Percentiles rank a stretch among this genome's conserved stretches.
These are phyloP conservation scores for Globisporangium ultimum DNA, from an alignment of 352 stramenopile species.

Conservation along the genomic window DNA sequence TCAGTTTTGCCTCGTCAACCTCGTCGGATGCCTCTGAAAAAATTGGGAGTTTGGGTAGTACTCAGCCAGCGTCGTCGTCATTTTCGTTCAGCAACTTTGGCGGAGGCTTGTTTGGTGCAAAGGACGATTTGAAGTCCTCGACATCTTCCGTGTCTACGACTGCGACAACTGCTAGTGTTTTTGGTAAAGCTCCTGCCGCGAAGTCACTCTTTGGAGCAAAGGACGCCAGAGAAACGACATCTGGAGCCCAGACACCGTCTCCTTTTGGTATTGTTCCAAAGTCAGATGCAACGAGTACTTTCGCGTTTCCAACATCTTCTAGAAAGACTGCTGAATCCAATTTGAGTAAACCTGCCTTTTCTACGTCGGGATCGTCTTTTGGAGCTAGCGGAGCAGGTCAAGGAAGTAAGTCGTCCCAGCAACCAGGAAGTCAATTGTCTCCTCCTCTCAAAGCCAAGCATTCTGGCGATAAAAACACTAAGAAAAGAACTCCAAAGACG, in stretches of 20 bases:
- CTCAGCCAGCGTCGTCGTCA: constrained; percentile 1
- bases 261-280: constrained; percentile 29
- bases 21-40: neutral
- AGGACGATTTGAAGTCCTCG: neutral
- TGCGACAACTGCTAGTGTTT: neutral
- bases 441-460: neutral
- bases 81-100: constrained; percentile 19
- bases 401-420: neutral
- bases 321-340: constrained; percentile 9
- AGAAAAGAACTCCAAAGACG: constrained; percentile 26
- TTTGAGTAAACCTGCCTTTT: neutral
- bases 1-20: neutral
- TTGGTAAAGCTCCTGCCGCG: constrained; percentile 11
- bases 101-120: constrained; percentile 2
- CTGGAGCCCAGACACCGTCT: constrained; percentile 11
- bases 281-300: constrained; percentile 15
- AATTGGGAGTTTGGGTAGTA: neutral
- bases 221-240: constrained; percentile 8
- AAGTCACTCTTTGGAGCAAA: constrained; percentile 18
- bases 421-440: neutral
- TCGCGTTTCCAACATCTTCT: constrained; percentile 27
- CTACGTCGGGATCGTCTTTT: neutral
- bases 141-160: neutral
- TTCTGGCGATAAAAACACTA: constrained; percentile 8
- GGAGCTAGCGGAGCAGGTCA: neutral